Evolutionary conservation across 2,329 filamentous ascomycete species (phyloP).

Genomic region (Alternaria metachromatica): DNA sequence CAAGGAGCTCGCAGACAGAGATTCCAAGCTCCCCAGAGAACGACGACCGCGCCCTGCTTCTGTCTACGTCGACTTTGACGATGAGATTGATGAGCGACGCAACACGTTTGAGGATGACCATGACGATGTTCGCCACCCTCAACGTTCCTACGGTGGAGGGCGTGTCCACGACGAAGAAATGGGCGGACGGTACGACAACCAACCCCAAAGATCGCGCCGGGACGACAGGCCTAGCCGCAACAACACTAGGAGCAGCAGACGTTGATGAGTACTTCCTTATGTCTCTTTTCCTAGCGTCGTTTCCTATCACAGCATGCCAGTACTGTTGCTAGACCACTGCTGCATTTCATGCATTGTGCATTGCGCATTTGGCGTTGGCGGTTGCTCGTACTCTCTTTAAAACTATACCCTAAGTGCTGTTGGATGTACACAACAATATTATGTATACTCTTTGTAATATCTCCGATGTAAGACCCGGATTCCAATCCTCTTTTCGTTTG

Average conservation of each 20-base stretch:
- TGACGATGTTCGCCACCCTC: conserved; percentile 37
- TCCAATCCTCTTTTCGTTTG: not conserved
- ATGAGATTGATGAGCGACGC: conserved; percentile 44
- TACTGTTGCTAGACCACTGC: not conserved
- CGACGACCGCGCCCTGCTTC: conserved; percentile 53
- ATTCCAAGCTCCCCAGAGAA: conserved; percentile 24
- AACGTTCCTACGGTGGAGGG: conserved; percentile 36
- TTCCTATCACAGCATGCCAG: conserved; percentile 9
- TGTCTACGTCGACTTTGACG: conserved; percentile 54
- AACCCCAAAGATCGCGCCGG: conserved; percentile 21
- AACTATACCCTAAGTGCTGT: conserved; percentile 13
- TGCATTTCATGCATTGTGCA: not conserved
- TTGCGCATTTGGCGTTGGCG: conserved; percentile 8
- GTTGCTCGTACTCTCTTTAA: conserved; percentile 10
- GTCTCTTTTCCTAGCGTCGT: conserved; percentile 8
- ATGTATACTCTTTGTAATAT: conserved; percentile 16
- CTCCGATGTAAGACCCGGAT: not conserved
- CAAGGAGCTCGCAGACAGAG: conserved; percentile 30
- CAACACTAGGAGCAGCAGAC: conserved; percentile 31
- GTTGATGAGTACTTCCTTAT: conserved; percentile 11
- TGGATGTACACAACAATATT: conserved; percentile 8
- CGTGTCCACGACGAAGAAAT: conserved; percentile 42
- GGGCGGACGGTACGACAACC: conserved; percentile 32
- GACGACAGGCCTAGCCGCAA: conserved; percentile 33
- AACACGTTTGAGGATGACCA: conserved; percentile 29